These are phyloP conservation scores for Pythium utonaiense DNA, from an alignment of 352 stramenopile genomes.

Conservation along the genomic window DNA sequence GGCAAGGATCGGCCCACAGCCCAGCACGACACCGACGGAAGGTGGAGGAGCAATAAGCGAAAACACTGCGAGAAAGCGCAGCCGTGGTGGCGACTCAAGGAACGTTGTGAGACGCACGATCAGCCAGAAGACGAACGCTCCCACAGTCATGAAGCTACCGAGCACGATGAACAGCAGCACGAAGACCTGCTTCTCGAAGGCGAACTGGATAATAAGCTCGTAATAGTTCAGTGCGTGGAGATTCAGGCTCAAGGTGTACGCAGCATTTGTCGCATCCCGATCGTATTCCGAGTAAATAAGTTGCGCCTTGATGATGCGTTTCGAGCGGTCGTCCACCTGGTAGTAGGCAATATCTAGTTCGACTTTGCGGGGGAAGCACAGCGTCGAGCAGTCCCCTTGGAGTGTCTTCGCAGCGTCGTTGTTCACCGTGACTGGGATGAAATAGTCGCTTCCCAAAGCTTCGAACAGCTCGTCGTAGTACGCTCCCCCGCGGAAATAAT, in stretches of 20 bases:
- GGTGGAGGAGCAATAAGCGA: constrained; percentile 88
- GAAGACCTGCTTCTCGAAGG: constrained; percentile 92
- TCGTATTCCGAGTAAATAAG: constrained; percentile 94
- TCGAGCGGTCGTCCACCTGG: constrained; percentile 86
- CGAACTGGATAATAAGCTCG: constrained; percentile 95
- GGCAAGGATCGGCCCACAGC: constrained; percentile 77
- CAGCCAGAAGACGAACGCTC: constrained; percentile 87
- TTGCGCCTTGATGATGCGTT: constrained; percentile 90
- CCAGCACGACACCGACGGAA: constrained; percentile 87
- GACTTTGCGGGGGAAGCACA: constrained; percentile 92
- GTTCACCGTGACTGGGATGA: constrained; percentile 93
- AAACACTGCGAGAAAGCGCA: constrained; percentile 92
- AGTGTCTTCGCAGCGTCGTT: constrained; percentile 69
- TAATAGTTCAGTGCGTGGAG: constrained; percentile 94
- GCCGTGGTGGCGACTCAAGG: constrained; percentile 87
- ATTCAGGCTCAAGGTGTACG: constrained; percentile 91
- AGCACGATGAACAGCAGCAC: constrained; percentile 93
- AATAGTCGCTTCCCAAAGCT: constrained; percentile 82
- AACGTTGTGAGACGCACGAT: constrained; percentile 89
- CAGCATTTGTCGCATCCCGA: constrained; percentile 74
- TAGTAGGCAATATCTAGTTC: constrained; percentile 95
- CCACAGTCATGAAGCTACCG: constrained; percentile 78
- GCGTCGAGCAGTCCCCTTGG: constrained; percentile 83
- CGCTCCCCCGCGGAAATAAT: constrained; percentile 79
- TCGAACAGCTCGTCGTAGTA: constrained; percentile 67